These are phyloP conservation scores for Pythium angustatum DNA, from an alignment of 352 stramenopile species.

Conservation along the genomic window DNA sequence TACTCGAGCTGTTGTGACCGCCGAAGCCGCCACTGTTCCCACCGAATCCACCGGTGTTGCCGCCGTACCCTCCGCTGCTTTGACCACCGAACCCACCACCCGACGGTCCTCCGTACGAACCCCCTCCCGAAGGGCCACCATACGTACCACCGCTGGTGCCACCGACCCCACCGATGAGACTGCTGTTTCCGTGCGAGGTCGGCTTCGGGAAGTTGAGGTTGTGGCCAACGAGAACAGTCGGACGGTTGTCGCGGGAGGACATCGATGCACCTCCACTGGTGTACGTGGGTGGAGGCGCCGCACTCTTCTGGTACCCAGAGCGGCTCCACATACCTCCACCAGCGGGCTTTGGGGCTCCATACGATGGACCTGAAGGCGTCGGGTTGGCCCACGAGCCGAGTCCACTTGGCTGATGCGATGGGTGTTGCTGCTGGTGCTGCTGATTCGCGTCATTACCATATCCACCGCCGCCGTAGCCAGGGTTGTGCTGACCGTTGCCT, in stretches of 20 bases:
- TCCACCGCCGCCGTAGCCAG: slow-evolving; percentile 25
- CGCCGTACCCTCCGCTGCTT: slow-evolving; percentile 29
- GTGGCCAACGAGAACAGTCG: slow-evolving; percentile 80
- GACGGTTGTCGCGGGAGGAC: slow-evolving; percentile 73
- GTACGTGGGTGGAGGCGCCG: slow-evolving; percentile 48
- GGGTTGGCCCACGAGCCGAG: slow-evolving; percentile 58
- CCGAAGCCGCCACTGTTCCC: slow-evolving; percentile 21
- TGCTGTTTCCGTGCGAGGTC: slow-evolving; percentile 43
- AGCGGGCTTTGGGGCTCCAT: slow-evolving; percentile 38
- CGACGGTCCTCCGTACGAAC: slow-evolving; percentile 35
- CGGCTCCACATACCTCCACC: slow-evolving; percentile 76
- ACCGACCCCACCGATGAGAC: slow-evolving; percentile 39
- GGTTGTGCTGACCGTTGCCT: slow-evolving; percentile 27
- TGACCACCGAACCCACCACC: slow-evolving; percentile 31
- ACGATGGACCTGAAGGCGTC: slow-evolving; percentile 31
- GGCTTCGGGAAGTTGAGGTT: slow-evolving; percentile 77
- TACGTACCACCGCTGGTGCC: slow-evolving; percentile 43
- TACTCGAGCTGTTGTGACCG: slow-evolving; percentile 12
- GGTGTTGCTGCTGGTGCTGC: slow-evolving; percentile 25
- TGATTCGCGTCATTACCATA: slow-evolving; percentile 28
- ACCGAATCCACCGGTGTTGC: slow-evolving; percentile 20
- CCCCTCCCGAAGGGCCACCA: slow-evolving; percentile 31
- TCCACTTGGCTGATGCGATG: slow-evolving; percentile 31
- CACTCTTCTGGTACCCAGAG: slow-evolving; percentile 77
- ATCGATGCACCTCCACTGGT: slow-evolving; percentile 28